These are phyloP conservation scores for Fusarium newnesense DNA, from an alignment of 2,329 filamentous ascomycete genomes.

Conservation along the genomic window DNA sequence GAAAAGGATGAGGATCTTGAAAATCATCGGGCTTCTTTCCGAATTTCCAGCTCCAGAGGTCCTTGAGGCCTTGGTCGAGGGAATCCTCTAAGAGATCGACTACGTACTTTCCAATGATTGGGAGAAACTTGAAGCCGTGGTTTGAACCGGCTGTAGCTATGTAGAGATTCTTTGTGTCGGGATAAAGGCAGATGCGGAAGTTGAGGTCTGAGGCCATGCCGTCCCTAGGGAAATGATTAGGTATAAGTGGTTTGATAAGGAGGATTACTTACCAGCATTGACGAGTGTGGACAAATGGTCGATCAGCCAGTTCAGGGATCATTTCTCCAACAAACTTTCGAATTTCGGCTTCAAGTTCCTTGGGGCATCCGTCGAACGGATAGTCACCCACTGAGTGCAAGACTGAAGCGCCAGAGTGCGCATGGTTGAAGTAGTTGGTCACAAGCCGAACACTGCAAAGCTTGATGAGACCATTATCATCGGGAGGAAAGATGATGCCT, in stretches of 20 bases:
- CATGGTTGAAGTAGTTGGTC: slow-evolving; percentile 56
- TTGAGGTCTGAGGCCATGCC: slow-evolving; percentile 46
- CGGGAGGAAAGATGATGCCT: slow-evolving; percentile 65
- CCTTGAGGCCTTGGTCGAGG: slow-evolving; percentile 52
- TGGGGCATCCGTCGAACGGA: slow-evolving; percentile 50
- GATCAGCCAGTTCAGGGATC: slow-evolving; percentile 50
- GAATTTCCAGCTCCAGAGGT: slow-evolving; percentile 52
- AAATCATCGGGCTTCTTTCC: slow-evolving; percentile 32
- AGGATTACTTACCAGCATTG: slow-evolving; percentile 55
- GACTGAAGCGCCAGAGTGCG: slow-evolving; percentile 33
- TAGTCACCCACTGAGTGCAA: slow-evolving; percentile 36
- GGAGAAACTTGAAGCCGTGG: slow-evolving; percentile 65
- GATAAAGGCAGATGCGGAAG: slow-evolving; percentile 39
- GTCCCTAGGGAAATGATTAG: slow-evolving; percentile 37
- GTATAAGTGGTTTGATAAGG: not conserved
- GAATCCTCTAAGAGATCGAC: slow-evolving; percentile 43
- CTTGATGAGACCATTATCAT: slow-evolving; percentile 59
- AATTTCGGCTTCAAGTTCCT: slow-evolving; percentile 64
- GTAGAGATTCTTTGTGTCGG: slow-evolving; percentile 51
- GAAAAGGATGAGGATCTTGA: slow-evolving; percentile 37
- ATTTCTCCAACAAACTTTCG: slow-evolving; percentile 57
- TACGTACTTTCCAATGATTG: slow-evolving; percentile 62
- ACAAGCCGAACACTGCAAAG: slow-evolving; percentile 64
- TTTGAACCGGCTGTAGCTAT: slow-evolving; percentile 63
- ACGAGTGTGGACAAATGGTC: slow-evolving; percentile 58